These are phyloP conservation scores for Ilyonectria destructans DNA, from an alignment of 2,329 filamentous ascomycete genomes.

Conservation along the genomic window DNA sequence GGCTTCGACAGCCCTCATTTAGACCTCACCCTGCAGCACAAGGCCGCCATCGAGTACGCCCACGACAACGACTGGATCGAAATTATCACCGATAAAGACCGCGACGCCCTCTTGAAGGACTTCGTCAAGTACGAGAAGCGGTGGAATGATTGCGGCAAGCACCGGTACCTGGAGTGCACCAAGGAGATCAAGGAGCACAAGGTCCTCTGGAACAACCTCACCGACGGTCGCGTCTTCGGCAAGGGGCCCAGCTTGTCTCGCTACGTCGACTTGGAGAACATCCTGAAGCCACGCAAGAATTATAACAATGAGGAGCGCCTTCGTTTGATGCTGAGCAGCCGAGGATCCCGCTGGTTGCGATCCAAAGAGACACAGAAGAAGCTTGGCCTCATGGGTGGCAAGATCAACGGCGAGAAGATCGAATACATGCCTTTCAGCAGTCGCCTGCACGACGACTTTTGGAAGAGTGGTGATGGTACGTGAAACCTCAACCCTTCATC, in stretches of 20 bases:
- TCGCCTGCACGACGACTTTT: background rate
- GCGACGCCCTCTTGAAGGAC: conserved; percentile 3
- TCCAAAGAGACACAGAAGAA: background rate
- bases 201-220: conserved; percentile 14
- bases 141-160: conserved; percentile 9
- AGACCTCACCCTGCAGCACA: conserved; percentile 24
- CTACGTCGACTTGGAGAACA: background rate
- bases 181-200: conserved; percentile 4
- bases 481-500: background rate
- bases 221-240: background rate
- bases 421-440: background rate
- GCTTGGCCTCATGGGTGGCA: conserved; percentile 2
- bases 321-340: background rate
- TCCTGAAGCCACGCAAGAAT: background rate
- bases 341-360: background rate
- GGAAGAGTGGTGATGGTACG: conserved; percentile 20
- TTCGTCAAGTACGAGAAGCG: conserved; percentile 11
- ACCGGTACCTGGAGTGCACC: background rate
- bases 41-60: conserved; percentile 19
- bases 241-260: background rate
- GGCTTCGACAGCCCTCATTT: conserved; percentile 32
- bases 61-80: background rate
- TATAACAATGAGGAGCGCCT: too few species aligned
- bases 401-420: background rate
- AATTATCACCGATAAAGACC: background rate